A percentile compares a stretch with the other conserved stretches of the same genome.
These are phyloP conservation scores for Pseudohalonectria lignicola DNA, from an alignment of 2,329 filamentous ascomycete genomes.

Conservation along the genomic window DNA sequence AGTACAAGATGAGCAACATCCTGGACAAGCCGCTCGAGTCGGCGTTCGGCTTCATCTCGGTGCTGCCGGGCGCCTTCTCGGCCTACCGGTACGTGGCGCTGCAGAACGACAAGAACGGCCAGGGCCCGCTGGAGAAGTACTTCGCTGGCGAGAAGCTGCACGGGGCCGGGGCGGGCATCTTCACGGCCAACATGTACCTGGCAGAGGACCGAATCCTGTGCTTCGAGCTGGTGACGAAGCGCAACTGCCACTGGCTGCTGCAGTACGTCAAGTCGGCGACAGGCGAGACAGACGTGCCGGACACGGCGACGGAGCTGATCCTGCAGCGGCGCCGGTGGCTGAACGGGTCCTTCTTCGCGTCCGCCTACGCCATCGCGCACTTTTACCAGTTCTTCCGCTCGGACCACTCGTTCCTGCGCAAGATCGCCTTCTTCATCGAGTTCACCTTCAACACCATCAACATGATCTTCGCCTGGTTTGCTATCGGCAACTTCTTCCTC, in stretches of 20 bases:
- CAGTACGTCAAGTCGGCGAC: constrained; percentile 97
- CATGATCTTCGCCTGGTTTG: constrained; percentile 99
- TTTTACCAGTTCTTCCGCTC: constrained; percentile 95
- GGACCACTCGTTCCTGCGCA: constrained; percentile 77
- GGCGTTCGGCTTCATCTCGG: constrained; percentile 94
- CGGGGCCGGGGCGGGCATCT: constrained; percentile 84
- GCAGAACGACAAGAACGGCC: constrained; percentile 91
- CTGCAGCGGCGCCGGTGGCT: constrained; percentile 93
- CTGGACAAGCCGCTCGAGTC: constrained; percentile 96
- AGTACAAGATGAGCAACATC: constrained; percentile 99
- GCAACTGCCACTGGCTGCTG: constrained; percentile 93
- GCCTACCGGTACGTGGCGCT: constrained; percentile 91
- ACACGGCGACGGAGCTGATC: constrained; percentile 88
- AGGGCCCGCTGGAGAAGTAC: constrained; percentile 91
- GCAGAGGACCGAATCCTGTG: constrained; percentile 98
- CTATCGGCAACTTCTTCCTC: constrained; percentile 96
- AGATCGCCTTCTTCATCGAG: constrained; percentile 83
- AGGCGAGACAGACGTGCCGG: constrained; percentile 94
- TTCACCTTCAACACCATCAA: constrained; percentile 90
- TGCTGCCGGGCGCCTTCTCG: constrained; percentile 95
- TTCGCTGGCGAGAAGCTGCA: constrained; percentile 96
- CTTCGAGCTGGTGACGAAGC: constrained; percentile 95
- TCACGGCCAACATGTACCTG: constrained; percentile 98
- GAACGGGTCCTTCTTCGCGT: constrained; percentile 97
- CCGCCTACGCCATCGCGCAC: constrained; percentile 87